A percentile compares a stretch with the other conserved stretches of the same genome.
Conservation (phyloP, 495 filamentous ascomycete genomes). For the Daldinia childiae region DNA sequence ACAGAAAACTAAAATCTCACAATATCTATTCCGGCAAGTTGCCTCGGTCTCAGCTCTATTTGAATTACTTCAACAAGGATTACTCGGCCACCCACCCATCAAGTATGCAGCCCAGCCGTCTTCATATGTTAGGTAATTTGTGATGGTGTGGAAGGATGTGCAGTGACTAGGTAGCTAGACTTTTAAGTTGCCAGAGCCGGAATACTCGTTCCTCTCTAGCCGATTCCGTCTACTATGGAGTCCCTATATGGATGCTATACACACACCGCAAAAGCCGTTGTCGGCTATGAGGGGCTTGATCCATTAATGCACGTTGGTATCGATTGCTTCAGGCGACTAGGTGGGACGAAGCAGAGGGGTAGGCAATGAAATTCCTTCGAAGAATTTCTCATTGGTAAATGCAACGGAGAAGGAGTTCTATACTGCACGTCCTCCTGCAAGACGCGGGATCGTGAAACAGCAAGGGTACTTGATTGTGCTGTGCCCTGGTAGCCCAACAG, state of each 20-base stretch:
- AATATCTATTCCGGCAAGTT: conserved; percentile 11
- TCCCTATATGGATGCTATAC: neutral
- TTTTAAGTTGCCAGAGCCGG: conserved; percentile 9
- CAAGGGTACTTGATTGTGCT: conserved; percentile 29
- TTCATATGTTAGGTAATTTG: conserved; percentile 4
- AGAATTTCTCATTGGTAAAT: conserved; percentile 24
- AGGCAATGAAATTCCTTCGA: conserved; percentile 15
- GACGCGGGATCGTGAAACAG: conserved; percentile 35
- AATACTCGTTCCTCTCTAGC: conserved; percentile 1
- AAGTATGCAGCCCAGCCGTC: neutral
- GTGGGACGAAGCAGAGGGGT: conserved; percentile 14
- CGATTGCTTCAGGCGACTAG: conserved; percentile 20
- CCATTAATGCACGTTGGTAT: conserved; percentile 26
- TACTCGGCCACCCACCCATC: neutral
- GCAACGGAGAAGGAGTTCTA: conserved; percentile 30
- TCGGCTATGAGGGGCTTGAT: conserved; percentile 15
- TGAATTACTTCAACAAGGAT: neutral
- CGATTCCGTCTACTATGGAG: conserved; percentile 1
- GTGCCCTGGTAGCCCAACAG: conserved; percentile 9
- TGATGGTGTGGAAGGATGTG: conserved; percentile 11
- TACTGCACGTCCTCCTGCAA: conserved; percentile 33
- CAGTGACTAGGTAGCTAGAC: neutral
- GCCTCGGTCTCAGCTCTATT: conserved; percentile 26
- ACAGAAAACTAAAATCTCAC: conserved; percentile 26
- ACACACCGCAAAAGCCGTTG: conserved; percentile 1